Percentiles rank a stretch among this genome's conserved stretches.
Conservation (phyloP, 495 filamentous ascomycete species). For the Xylaria bambusicola region DNA sequence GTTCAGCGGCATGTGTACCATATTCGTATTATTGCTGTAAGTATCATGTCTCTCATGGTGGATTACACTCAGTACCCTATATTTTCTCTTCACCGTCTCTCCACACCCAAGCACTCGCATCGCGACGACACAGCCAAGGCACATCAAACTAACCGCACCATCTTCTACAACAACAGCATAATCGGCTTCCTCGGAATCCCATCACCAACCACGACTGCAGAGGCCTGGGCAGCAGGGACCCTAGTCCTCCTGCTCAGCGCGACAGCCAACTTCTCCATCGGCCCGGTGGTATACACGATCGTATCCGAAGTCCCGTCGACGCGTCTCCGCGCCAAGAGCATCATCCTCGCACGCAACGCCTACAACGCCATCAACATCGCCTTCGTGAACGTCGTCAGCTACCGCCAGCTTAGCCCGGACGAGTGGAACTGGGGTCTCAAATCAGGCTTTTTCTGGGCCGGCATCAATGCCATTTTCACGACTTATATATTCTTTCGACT, state of each 20-base stretch:
- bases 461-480: constrained; percentile 47
- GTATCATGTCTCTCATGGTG: not conserved
- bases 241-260: constrained; percentile 48
- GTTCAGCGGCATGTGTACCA: constrained; percentile 47
- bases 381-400: constrained; percentile 47
- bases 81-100: not conserved
- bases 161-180: constrained; percentile 22
- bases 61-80: not conserved
- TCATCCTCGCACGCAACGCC: constrained; percentile 57
- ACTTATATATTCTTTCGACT: constrained; percentile 44
- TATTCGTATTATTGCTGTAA: constrained; percentile 46
- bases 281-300: constrained; percentile 61
- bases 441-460: constrained; percentile 60
- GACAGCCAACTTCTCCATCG: constrained; percentile 55
- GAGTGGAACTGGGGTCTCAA: constrained; percentile 58
- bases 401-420: constrained; percentile 48
- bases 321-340: constrained; percentile 54
- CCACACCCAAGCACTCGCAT: not conserved
- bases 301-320: constrained; percentile 60
- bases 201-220: constrained; percentile 22
- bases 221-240: constrained; percentile 51
- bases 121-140: no score
- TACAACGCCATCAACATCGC: constrained; percentile 53
- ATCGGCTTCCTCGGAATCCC: constrained; percentile 42
- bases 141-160: constrained; percentile 9